Conservation (phyloP, 2,329 filamentous ascomycete species). For the Colletotrichum destructivum region DNA sequence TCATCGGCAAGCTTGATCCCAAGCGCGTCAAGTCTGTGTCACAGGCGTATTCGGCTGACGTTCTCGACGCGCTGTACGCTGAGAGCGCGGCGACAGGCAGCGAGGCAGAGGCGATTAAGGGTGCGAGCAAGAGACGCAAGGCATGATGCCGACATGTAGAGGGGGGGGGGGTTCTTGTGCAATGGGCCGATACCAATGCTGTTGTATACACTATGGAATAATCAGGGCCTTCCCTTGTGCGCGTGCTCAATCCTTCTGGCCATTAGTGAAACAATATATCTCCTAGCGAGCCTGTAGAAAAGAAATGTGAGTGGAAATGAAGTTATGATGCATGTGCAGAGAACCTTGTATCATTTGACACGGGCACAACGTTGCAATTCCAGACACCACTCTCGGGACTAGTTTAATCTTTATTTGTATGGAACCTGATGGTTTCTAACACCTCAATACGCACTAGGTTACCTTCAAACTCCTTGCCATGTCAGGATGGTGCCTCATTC, state of each 20-base stretch:
- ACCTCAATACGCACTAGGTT: slow-evolving; percentile 2
- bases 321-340: not conserved
- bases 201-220: slow-evolving; percentile 1
- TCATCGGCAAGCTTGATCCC: slow-evolving; percentile 77
- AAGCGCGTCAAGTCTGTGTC: slow-evolving; percentile 63
- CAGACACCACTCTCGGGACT: too few relatives aligned
- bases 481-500: slow-evolving; percentile 15
- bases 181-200: not conserved
- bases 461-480: slow-evolving; percentile 31
- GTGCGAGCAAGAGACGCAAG: slow-evolving; percentile 64
- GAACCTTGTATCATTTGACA: not conserved
- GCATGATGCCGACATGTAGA: slow-evolving; percentile 47
- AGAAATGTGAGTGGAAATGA: too few relatives aligned
- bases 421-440: not conserved
- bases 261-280: not conserved
- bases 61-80: slow-evolving; percentile 63
- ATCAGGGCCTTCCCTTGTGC: not conserved
- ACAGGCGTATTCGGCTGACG: slow-evolving; percentile 58
- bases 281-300: too few relatives aligned
- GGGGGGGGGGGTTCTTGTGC: not conserved
- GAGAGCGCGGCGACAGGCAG: slow-evolving; percentile 50
- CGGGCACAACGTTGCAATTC: not conserved
- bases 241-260: not conserved
- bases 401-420: not conserved
- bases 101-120: slow-evolving; percentile 56